Conservation (phyloP, 2,329 filamentous ascomycete genomes). For the Apiospora sp. region DNA sequence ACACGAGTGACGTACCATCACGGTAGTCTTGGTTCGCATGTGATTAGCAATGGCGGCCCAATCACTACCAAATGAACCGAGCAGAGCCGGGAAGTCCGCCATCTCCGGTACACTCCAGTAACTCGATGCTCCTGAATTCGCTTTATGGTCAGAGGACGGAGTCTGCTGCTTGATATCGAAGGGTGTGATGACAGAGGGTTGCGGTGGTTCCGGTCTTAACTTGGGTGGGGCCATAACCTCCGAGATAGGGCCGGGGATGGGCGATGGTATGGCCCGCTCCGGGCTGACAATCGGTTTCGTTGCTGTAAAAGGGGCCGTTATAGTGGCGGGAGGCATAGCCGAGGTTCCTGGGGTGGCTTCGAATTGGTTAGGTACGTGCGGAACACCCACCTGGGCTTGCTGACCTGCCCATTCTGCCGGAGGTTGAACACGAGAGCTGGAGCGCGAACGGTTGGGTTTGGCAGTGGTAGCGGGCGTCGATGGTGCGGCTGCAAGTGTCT, state of each 20-base stretch:
- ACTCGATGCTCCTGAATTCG: slow-evolving; percentile 71
- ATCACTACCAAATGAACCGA: slow-evolving; percentile 80
- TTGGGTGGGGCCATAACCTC: slow-evolving; percentile 66
- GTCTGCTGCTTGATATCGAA: slow-evolving; percentile 57
- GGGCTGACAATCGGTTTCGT: slow-evolving; percentile 39
- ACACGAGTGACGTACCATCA: slow-evolving; percentile 70
- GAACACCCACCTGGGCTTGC: slow-evolving; percentile 47
- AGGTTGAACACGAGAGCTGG: slow-evolving; percentile 58
- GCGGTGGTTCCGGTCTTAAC: slow-evolving; percentile 62
- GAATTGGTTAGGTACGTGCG: slow-evolving; percentile 52
- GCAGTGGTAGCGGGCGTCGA: slow-evolving; percentile 41
- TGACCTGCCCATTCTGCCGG: slow-evolving; percentile 49
- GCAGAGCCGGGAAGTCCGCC: slow-evolving; percentile 76
- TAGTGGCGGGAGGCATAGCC: slow-evolving; percentile 51
- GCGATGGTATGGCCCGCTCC: slow-evolving; percentile 37
- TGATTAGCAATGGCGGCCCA: slow-evolving; percentile 78
- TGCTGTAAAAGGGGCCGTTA: slow-evolving; percentile 39
- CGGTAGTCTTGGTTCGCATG: slow-evolving; percentile 84
- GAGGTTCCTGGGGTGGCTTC: slow-evolving; percentile 53
- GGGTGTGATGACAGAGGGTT: slow-evolving; percentile 55
- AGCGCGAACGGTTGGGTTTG: slow-evolving; percentile 61
- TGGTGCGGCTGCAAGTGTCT: slow-evolving; percentile 57
- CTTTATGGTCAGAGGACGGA: slow-evolving; percentile 57
- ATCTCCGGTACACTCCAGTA: slow-evolving; percentile 89
- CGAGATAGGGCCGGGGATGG: slow-evolving; percentile 48